These are phyloP conservation scores for Pseudogymnoascus sp. DNA, from an alignment of 2,329 filamentous ascomycete species.

Conservation along the genomic window DNA sequence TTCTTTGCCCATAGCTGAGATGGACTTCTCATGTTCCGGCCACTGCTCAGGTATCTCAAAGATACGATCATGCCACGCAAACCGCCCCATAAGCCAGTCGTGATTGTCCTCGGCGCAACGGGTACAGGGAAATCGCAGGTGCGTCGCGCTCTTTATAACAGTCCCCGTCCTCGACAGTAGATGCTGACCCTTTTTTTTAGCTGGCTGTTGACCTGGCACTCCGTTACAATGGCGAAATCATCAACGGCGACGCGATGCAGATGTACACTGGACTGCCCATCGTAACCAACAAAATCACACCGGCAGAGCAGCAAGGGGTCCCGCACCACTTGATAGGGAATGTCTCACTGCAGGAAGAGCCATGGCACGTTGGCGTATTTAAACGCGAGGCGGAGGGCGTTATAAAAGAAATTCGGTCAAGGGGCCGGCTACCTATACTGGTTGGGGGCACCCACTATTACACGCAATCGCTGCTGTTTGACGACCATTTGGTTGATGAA, in stretches of 20 bases:
- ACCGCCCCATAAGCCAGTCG: slow-evolving; percentile 51
- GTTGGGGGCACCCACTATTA: slow-evolving; percentile 97
- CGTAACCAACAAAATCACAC: slow-evolving; percentile 87
- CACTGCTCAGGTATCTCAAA: slow-evolving; percentile 11
- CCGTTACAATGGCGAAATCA: slow-evolving; percentile 81
- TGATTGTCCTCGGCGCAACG: slow-evolving; percentile 81
- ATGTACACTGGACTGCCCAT: slow-evolving; percentile 87
- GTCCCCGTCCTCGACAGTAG: slow-evolving; percentile 10
- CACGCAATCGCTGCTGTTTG: slow-evolving; percentile 78
- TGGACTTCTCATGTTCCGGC: slow-evolving; percentile 3
- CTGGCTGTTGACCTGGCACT: slow-evolving; percentile 75
- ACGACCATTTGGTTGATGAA: slow-evolving; percentile 54
- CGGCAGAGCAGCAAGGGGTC: slow-evolving; percentile 67
- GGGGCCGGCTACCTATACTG: slow-evolving; percentile 78
- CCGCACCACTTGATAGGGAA: slow-evolving; percentile 83
- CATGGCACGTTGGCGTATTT: slow-evolving; percentile 79
- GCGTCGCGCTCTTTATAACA: not conserved
- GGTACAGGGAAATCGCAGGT: slow-evolving; percentile 93
- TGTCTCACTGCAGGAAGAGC: slow-evolving; percentile 65
- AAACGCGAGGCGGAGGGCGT: slow-evolving; percentile 59
- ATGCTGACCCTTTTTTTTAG: slow-evolving; percentile 16
- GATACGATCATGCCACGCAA: slow-evolving; percentile 22
- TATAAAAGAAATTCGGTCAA: slow-evolving; percentile 69
- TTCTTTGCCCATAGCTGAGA: not conserved
- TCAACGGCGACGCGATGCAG: slow-evolving; percentile 98